Evolutionary conservation across 768 basidiomycete genomes (phyloP), one percentile per base, ranked within the genome.

Genomic region (Lentinula edodes): DNA sequence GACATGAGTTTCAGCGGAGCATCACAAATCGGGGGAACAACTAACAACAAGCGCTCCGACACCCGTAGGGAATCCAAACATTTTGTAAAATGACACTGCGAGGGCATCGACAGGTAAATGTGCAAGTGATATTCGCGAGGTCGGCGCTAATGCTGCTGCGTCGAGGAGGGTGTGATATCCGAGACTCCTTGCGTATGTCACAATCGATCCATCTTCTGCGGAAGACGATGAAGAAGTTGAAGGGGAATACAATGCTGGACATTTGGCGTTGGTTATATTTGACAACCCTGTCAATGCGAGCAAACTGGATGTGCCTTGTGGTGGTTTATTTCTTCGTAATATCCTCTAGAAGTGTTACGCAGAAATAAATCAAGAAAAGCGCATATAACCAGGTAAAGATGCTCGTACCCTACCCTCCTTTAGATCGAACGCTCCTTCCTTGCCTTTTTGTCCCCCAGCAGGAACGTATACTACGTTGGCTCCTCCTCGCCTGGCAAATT

Each of bases 11-110:
- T n/a, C 4, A 28, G 38, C 13, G 28, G 6, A 41, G 15, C 5
- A 15, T 9, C 16, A 16, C 7, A 28, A 42, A 9, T 6, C 38
- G 13, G 3, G 20, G 6, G 9, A n/a, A 23, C 35, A 45, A 56
- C 55, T 89, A 48, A 89, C 86, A 34, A 94, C 71, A 5, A 94
- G 77, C 12, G 90, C 90, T 39, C 92, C 91, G 46, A 93, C 83
- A 7, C 91, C 91, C 0, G 91, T 93, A 10, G 91, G 91, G 66
- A 86, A 93, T 38, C 91, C 91, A 64, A 92, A 91, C 88, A 93
- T 92, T 66, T 94, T 94, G 74, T 94, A 94, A 67, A 93, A 92
- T 48, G 88, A 90, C 58, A 94, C 69, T 0, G 86, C 90, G 81
- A 92, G 85, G 1, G 91, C 91, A 71, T 94, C 92, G 10, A 91